Evolutionary conservation across 495 filamentous ascomycete species (phyloP), one percentile per base, ranked within the genome.

Genomic region (Diplogelasinospora grovesii): DNA sequence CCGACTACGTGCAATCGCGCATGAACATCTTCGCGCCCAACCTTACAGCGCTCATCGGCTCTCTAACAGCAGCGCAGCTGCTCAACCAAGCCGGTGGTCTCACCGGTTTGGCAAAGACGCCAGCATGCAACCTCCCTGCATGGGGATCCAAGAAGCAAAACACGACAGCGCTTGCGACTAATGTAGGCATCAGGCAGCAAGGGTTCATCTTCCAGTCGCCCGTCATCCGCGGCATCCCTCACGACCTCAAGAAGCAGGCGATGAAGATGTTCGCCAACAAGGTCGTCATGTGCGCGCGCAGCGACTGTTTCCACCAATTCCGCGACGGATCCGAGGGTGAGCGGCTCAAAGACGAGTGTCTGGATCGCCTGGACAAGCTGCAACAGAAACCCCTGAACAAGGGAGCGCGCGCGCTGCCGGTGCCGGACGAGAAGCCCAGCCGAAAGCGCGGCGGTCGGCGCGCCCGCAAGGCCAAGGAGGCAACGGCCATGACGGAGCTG

Each of bases 11-110:
- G n/a, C 82, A 95, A 65, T 95, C 89, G 23, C 87, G 92, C 45
- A 96, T 98, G 86, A 90, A 79, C 50, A 74, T 94, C 32, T 96
- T 95, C 53, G 92, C 93, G 8, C 92, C 92, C 7, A 98, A 98
- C 50, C 68, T 96, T 24, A 93, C 93, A n/a, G 80, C 79, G 13
- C 75, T 98, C 22, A 83, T 98, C 41, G 92, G 93, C 29, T 88
- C 90, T 2, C 74, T 95, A n/a, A 96, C 89, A 7, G 90, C 93
- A 18, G 93, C 92, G 16, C 92, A 96, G 65, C 77, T 98, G 19
- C 84, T 98, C 46, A 98, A 96, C 61, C 86, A 85, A 44, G 80
- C 86, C 1, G 93, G 92, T 48, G 92, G 92, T 15, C 64, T 98
- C 19, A 83, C 78, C 4, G 88, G 88, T 40, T 77, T 98, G 21